Base-by-base conservation (phyloP, 768 basidiomycete genomes). In the Kwoniella botswanensis region DNA sequence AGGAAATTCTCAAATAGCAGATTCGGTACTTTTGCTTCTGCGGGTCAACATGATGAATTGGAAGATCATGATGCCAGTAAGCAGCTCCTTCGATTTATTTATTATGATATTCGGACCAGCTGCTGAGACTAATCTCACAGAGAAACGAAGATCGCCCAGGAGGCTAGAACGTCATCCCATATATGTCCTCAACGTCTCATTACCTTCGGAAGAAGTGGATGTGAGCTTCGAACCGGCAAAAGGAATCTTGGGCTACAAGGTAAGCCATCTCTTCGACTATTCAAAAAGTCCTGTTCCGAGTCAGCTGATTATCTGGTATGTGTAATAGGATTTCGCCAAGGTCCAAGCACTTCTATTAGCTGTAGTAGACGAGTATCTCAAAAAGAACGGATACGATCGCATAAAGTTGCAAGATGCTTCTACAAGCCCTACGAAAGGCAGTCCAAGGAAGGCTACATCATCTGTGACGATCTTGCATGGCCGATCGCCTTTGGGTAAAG, bases 221-320 rank as follows among this genome's bases (percentile, higher is more conserved):
- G 90, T 91, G 67, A 88, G 89, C 70, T 78, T 94, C 35, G 93
- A 92, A 73, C 93, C 94, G n/a, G 85, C 88, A 18, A 95, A 94
- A 84, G 84, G 85, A 4, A 77, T 85, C 5, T 86, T 94, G 42
- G 88, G 90, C 66, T 85, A 95, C 57, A 86, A 88, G 83, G 94
- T 93, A 79, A 74, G 85, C 74, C 60, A 4, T 7, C 22, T 11
- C 13, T 24, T 12, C 26, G 21, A 18, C 12, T 50, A 18, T 50
- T 13, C 10, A 50, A 50, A 50, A 12, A 43, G 3, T 26, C 35
- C 1, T 18, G 12, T 11, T 13, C 29, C 15, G 24, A 18, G 10
- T 42, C 18, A 61, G 18, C 29, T 46, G 56, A 43, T 43, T 10
- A 44, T 21, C 9, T 26, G 22, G 17, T 4, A 52, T n/a, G 21